Conservation (phyloP, 2,329 filamentous ascomycete genomes). For the Macroventuria anomochaeta region DNA sequence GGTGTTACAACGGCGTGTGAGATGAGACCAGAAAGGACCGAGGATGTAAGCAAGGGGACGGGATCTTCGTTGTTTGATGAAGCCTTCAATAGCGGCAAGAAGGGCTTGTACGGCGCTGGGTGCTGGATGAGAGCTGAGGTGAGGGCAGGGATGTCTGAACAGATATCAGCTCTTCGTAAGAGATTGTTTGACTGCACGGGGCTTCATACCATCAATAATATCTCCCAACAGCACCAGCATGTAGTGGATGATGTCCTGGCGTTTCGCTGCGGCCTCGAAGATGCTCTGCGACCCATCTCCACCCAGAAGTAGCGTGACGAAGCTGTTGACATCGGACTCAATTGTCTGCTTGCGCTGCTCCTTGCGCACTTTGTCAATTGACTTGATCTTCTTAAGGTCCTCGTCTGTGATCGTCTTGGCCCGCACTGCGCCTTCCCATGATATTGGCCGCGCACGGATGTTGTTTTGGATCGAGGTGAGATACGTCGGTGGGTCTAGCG, state of each 20-base stretch:
- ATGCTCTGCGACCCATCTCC: slow-evolving; percentile 71
- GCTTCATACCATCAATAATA: slow-evolving; percentile 75
- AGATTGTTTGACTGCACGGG: background rate
- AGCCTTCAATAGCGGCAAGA: slow-evolving; percentile 82
- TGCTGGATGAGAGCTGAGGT: slow-evolving; percentile 77
- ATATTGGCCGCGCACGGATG: slow-evolving; percentile 92
- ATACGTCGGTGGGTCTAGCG: slow-evolving; percentile 89
- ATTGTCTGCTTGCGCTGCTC: slow-evolving; percentile 86
- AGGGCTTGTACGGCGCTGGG: slow-evolving; percentile 74
- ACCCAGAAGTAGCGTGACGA: slow-evolving; percentile 80
- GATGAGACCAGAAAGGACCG: slow-evolving; percentile 82
- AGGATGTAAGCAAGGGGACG: slow-evolving; percentile 87
- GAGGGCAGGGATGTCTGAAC: slow-evolving; percentile 76
- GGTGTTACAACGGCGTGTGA: slow-evolving; percentile 67
- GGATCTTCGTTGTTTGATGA: slow-evolving; percentile 84
- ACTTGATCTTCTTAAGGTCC: slow-evolving; percentile 93
- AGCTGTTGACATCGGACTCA: slow-evolving; percentile 79
- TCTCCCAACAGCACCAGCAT: slow-evolving; percentile 89
- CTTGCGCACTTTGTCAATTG: slow-evolving; percentile 93
- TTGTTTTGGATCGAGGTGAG: slow-evolving; percentile 91
- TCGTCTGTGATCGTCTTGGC: slow-evolving; percentile 92
- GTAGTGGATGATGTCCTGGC: slow-evolving; percentile 92
- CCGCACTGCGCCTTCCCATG: slow-evolving; percentile 95
- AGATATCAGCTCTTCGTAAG: slow-evolving; percentile 22
- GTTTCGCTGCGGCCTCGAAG: slow-evolving; percentile 79